Evolutionary conservation across 352 stramenopile genomes (phyloP), one percentile per base, ranked within the genome.

Genomic region (Pythium aquatile): DNA sequence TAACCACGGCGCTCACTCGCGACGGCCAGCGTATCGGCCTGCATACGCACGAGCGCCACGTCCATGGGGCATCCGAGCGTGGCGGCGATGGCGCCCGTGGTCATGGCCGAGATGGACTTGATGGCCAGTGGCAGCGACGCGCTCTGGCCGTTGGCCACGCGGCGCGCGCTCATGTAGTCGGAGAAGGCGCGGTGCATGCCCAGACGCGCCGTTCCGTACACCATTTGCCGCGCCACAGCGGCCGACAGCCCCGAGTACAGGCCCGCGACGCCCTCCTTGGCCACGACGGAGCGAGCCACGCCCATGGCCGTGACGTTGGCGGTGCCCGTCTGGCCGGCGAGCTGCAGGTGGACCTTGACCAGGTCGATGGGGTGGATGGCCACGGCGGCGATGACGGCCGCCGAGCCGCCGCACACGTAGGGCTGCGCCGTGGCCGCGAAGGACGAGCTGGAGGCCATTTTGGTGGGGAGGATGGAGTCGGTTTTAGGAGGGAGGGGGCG

Each of bases 11-110:
- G 86, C 66, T 98, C 87, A 37, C 81, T 79, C 17, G 79, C 73
- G 16, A 88, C 84, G 20, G 96, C 96, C 72, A 99, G 91, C 55
- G 89, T 97, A 73, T 99, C 98, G 51, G 93, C 89, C 77, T 99
- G 98, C 85, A 99, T 98, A 60, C 97, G 83, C 62, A 99, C 97
- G 17, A 99, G 85, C 14, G 97, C 89, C 16, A 98, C 97, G 69
- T 99, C 97, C 79, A 99, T 99, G 24, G 98, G 98, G 44, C 96
- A 99, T 32, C 98, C 97, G 37, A 99, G 96, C 42, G 92, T 98
- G 35, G 98, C 97, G 4, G 94, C 97, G 69, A 99, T 88, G 6
- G 68, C 86, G 40, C 86, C 86, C 11, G 86, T 93, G 20, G 77
- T 68, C 61, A 93, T 92, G 33, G 84, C 86, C 20, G 83, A 90